Percentiles rank a stretch among this genome's conserved stretches.
Evolutionary conservation across 176 grass and related monocot species (phyloP).

Genomic region (Oryza meyeriana): DNA sequence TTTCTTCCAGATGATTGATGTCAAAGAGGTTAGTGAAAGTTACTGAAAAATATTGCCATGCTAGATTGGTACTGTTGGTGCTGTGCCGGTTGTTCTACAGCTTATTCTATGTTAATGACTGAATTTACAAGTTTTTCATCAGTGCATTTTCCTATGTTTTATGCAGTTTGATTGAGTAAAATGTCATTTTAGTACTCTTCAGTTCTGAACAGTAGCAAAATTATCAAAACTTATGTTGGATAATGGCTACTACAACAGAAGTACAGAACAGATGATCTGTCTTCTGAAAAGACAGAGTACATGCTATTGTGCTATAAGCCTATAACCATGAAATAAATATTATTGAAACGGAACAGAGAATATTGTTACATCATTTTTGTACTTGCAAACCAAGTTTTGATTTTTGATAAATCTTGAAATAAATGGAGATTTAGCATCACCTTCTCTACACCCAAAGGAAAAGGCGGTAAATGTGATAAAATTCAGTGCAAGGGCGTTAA

Average conservation of each 20-base stretch:
- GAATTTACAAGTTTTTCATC: neutral
- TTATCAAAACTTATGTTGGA: neutral
- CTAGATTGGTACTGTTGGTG: neutral
- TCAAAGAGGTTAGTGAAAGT: slow-evolving; percentile 55
- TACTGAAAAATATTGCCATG: neutral
- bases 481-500: slow-evolving; percentile 74
- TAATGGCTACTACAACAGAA: neutral
- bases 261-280: neutral
- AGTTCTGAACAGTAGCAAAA: neutral
- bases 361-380: neutral
- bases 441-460: slow-evolving; percentile 86
- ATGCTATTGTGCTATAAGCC: neutral
- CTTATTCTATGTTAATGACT: neutral
- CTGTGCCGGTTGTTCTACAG: neutral
- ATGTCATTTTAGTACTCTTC: neutral
- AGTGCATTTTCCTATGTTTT: neutral
- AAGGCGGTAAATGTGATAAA: slow-evolving; percentile 77
- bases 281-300: neutral
- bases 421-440: slow-evolving; percentile 88
- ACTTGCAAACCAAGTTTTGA: slow-evolving; percentile 34
- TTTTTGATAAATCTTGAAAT: slow-evolving; percentile 54
- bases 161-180: neutral
- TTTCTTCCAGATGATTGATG: slow-evolving; percentile 85
- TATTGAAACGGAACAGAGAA: neutral
- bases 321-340: neutral